Conservation (phyloP, 768 basidiomycete genomes). For the Postia placenta region DNA sequence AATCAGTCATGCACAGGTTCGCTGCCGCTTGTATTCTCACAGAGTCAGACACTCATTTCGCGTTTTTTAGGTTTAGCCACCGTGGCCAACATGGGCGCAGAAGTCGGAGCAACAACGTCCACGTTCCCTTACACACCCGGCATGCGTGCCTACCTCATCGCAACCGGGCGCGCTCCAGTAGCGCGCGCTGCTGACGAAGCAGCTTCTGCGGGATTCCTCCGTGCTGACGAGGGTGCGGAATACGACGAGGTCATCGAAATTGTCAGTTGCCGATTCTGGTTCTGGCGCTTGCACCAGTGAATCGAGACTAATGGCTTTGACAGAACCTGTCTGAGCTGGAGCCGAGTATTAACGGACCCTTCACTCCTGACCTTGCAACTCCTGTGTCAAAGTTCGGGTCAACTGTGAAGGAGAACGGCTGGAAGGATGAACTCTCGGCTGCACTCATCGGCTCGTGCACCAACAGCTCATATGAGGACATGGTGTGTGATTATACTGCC, state of each 20-base stretch:
- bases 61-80: slow-evolving; percentile 70
- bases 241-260: slow-evolving; percentile 96
- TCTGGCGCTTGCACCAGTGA: background rate
- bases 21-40: slow-evolving; percentile 2
- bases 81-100: slow-evolving; percentile 98
- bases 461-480: slow-evolving; percentile 96
- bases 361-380: slow-evolving; percentile 94
- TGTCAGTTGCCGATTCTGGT: slow-evolving; percentile 36
- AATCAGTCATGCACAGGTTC: slow-evolving; percentile 89
- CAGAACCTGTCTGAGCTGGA: slow-evolving; percentile 87
- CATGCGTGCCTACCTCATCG: slow-evolving; percentile 86
- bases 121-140: slow-evolving; percentile 92
- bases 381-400: slow-evolving; percentile 84
- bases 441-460: slow-evolving; percentile 97
- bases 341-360: slow-evolving; percentile 93
- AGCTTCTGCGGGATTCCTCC: slow-evolving; percentile 68
- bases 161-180: slow-evolving; percentile 83
- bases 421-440: slow-evolving; percentile 92
- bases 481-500: slow-evolving; percentile 43
- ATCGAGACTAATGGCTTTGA: background rate
- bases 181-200: slow-evolving; percentile 85
- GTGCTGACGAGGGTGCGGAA: slow-evolving; percentile 80
- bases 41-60: background rate
- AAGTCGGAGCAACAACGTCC: slow-evolving; percentile 99
- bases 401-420: slow-evolving; percentile 78